Base-by-base conservation (phyloP, 768 basidiomycete species). In the Pulveroboletus frians region DNA sequence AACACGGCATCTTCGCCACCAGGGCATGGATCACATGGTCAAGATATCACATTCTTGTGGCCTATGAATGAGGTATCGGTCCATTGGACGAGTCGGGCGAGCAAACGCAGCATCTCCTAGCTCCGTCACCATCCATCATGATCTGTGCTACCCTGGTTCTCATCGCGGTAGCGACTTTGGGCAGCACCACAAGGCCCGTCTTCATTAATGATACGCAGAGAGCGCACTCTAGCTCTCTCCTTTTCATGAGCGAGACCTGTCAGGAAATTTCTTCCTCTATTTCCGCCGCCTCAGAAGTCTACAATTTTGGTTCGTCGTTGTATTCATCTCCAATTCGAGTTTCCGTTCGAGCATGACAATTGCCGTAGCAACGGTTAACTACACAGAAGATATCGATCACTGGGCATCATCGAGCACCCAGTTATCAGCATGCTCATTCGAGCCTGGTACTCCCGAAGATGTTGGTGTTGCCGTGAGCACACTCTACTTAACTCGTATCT, bases 341-440 rank as follows among this genome's bases (percentile, higher is more conserved):
- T 23, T 10, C 9, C 2, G 1, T 17, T 51, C 11, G 36, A 5
- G 17, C 17, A 32, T 15, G 17, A 15, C 17, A 3, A 23, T 46
- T 2, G 9, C 15, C n/a, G n/a, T 18, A 62, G 55, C 15, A n/a
- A 53, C 53, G 6, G 9, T 54, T 3, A 37, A 62, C 17, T 84
- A 80, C 47, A 31, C 32, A 0, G 58, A 66, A 13, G 80, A 76
- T 50, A 71, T 78, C 18, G 42, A 53, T 2, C 79, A 83, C 50
- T 83, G 76, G 77, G 74, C 77, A 0, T 62, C 62, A 20, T 79
- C 79, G 4, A 81, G 77, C 53, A 58, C 69, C 0, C 71, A 80
- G 46, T 2, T 46, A 1, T 58, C 82, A 0, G 63, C 70, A 2
- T 85, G 82, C 57, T 74, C 76, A 9, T 81, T 85, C 9, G 78